A percentile compares a stretch with the other conserved stretches of the same genome.
These are phyloP conservation scores for Hyphopichia wangnamkhiaoensis DNA, from an alignment of 1,139 yeast genomes.

Conservation along the genomic window DNA sequence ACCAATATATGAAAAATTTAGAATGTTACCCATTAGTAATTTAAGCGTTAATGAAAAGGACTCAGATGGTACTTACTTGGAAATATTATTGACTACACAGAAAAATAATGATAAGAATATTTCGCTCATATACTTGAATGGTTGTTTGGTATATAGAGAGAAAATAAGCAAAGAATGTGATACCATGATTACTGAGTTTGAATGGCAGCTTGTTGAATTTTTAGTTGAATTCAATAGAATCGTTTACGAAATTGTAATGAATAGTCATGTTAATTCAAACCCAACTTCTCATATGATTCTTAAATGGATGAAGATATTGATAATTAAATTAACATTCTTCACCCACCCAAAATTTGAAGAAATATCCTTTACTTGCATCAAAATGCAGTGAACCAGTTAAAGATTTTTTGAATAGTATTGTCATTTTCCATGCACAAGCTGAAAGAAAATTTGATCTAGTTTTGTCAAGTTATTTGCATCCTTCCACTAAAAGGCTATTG, in stretches of 20 bases:
- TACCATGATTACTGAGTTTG: conserved; percentile 10
- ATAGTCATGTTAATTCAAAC: conserved; percentile 13
- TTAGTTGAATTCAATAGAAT: conserved; percentile 10
- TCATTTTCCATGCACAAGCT: conserved; percentile 12
- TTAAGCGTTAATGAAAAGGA: neutral
- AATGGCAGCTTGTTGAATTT: conserved; percentile 18
- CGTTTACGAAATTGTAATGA: conserved; percentile 15
- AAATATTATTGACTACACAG: conserved; percentile 8
- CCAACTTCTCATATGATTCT: conserved; percentile 20
- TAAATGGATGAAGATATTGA: conserved; percentile 22
- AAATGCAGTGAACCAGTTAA: conserved; percentile 4
- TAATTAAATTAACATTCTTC: conserved; percentile 8
- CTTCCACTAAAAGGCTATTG: conserved; percentile 25
- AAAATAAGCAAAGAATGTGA: conserved; percentile 6
- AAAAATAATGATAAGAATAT: conserved; percentile 12
- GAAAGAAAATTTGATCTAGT: conserved; percentile 19
- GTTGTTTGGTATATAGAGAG: conserved; percentile 11
- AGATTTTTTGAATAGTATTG: conserved; percentile 7
- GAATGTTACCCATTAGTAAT: neutral
- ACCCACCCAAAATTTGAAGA: neutral
- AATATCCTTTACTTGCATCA: conserved; percentile 7
- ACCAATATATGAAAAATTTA: conserved; percentile 10
- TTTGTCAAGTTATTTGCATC: conserved; percentile 26
- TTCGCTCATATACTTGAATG: conserved; percentile 9
- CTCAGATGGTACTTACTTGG: conserved; percentile 5